Conservation (phyloP, 768 basidiomycete genomes). For the Polyporus arcularius region DNA sequence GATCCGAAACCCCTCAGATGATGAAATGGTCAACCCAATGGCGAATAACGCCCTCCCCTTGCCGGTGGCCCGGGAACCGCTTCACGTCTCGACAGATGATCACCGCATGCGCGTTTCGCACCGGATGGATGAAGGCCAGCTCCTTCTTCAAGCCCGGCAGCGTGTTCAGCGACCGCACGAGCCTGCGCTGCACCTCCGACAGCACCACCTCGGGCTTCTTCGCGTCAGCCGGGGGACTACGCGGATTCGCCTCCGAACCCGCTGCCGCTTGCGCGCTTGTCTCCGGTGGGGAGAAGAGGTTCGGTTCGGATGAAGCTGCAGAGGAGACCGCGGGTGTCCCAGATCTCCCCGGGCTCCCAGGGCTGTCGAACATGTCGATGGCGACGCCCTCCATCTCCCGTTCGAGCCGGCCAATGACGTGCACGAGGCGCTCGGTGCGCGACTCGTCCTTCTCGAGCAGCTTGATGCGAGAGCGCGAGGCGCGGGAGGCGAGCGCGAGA, state of each 20-base stretch:
- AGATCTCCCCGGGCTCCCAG: background rate
- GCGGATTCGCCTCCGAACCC: background rate
- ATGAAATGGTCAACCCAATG: slow-evolving; percentile 73
- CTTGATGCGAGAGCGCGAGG: slow-evolving; percentile 66
- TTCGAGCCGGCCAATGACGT: slow-evolving; percentile 61
- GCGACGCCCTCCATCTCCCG: slow-evolving; percentile 60
- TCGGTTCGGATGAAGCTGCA: background rate
- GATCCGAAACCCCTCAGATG: slow-evolving; percentile 29
- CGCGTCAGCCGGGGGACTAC: background rate
- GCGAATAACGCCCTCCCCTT: slow-evolving; percentile 65
- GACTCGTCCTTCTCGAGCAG: slow-evolving; percentile 58
- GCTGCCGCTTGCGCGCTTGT: background rate
- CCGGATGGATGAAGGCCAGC: slow-evolving; percentile 58
- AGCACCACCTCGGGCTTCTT: slow-evolving; percentile 25
- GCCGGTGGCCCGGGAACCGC: slow-evolving; percentile 54
- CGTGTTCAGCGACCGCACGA: slow-evolving; percentile 61
- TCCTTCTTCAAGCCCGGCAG: slow-evolving; percentile 73
- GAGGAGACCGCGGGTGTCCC: background rate
- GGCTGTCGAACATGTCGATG: slow-evolving; percentile 54
- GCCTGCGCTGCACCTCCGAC: slow-evolving; percentile 48
- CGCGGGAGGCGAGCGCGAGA: slow-evolving; percentile 55
- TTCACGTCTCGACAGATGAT: slow-evolving; percentile 72
- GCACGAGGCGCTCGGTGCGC: slow-evolving; percentile 51
- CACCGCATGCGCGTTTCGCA: slow-evolving; percentile 68
- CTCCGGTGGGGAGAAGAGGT: background rate